phyloP scores from a whole-genome alignment of 768 basidiomycete species.

The Pisolithus orientalis region DNA sequence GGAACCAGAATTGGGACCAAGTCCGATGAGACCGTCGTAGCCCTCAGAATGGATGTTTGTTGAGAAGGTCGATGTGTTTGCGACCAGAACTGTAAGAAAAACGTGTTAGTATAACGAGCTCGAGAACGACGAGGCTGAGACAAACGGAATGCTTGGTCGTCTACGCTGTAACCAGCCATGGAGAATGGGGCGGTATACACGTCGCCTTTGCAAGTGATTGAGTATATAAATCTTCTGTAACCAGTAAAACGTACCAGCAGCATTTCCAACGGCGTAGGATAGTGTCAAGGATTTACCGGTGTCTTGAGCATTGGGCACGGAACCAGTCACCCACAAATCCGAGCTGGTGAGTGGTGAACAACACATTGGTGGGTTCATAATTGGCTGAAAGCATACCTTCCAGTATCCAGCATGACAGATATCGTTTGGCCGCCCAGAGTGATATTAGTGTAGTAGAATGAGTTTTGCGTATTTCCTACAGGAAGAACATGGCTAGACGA shows the following conservation, averaged over 20 bases:
- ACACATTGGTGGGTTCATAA: neutral
- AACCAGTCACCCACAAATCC: conserved; percentile 65
- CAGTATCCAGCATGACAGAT: conserved; percentile 68
- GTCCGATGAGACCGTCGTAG: conserved; percentile 66
- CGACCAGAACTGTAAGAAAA: conserved; percentile 47
- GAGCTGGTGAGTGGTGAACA: conserved; percentile 38
- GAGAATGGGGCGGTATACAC: conserved; percentile 46
- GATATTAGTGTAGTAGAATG: conserved; percentile 67
- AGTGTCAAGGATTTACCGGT: conserved; percentile 52
- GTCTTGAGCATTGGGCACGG: conserved; percentile 45
- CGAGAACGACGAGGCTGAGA: conserved; percentile 3
- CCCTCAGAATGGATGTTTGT: conserved; percentile 53
- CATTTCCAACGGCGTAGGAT: conserved; percentile 64
- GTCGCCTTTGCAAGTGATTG: conserved; percentile 35
- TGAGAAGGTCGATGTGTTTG: conserved; percentile 58
- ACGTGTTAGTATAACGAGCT: neutral
- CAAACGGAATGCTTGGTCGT: conserved; percentile 64
- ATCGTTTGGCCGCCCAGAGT: conserved; percentile 55
- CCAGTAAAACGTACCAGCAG: conserved; percentile 38
- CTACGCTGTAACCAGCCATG: conserved; percentile 52
- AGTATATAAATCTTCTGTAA: neutral
- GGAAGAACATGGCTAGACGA: conserved; percentile 28
- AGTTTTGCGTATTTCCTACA: conserved; percentile 61
- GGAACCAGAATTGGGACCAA: conserved; percentile 73
- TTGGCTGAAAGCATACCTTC: conserved; percentile 43